Percentiles rank a stretch among this genome's conserved stretches.
phyloP scores from a whole-genome alignment of 202 grass and related monocot species.

The Saccharum hybrid region DNA sequence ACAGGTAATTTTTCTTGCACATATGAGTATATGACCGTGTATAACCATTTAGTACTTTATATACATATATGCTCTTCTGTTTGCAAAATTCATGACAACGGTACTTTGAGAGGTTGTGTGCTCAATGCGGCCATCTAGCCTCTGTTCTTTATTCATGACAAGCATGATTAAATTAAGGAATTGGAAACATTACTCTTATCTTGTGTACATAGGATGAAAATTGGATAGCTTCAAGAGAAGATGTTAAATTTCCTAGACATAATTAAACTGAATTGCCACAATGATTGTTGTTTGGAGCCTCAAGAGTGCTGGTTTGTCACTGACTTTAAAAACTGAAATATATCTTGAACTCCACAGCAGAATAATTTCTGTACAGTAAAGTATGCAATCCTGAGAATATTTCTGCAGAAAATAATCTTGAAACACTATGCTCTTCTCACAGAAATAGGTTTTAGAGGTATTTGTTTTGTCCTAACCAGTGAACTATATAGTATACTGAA shows the following conservation, averaged over 20 bases:
- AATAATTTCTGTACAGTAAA: neutral
- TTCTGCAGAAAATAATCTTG: neutral
- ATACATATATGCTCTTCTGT: neutral
- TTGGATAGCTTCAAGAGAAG: neutral
- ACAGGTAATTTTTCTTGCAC: conserved; percentile 58
- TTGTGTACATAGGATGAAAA: neutral
- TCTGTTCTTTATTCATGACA: neutral
- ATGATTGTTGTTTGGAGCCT: neutral
- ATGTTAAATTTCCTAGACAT: neutral
- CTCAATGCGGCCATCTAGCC: neutral
- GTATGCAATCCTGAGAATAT: neutral
- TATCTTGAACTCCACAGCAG: neutral
- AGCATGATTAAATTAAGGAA: neutral
- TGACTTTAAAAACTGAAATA: neutral
- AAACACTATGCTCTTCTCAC: neutral
- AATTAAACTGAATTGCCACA: neutral
- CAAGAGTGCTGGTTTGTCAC: neutral
- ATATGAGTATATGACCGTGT: neutral
- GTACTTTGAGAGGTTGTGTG: neutral
- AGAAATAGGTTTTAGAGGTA: neutral
- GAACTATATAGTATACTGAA: neutral
- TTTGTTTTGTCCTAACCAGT: neutral
- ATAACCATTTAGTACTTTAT: conserved; percentile 4
- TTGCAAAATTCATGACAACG: neutral
- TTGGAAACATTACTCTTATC: neutral